These are phyloP conservation scores for Arctostaphylos glauca DNA, from an alignment of 148 eudicot species.

Conservation along the genomic window DNA sequence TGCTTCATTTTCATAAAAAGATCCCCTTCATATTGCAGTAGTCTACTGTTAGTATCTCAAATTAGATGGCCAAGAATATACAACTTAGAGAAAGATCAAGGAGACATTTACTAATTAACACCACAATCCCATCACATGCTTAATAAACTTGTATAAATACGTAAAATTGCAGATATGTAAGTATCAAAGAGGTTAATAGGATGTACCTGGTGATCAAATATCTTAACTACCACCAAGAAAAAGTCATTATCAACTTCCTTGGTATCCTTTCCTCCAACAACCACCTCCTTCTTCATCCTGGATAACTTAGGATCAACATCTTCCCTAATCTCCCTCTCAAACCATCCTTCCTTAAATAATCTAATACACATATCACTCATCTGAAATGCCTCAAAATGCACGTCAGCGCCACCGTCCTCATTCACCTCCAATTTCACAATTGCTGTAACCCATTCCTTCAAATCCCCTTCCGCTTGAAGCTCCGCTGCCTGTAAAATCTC, in stretches of 20 bases:
- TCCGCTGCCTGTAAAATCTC: constrained; percentile 88
- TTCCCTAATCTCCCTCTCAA: constrained; percentile 46
- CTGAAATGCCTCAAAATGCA: constrained; percentile 97
- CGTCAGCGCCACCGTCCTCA: constrained; percentile 82
- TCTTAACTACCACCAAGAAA: constrained; percentile 92
- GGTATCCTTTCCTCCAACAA: constrained; percentile 90
- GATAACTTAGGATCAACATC: constrained; percentile 78
- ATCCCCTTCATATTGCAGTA: not conserved
- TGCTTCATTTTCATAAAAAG: not conserved
- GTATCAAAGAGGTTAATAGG: not conserved
- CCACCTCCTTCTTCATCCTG: constrained; percentile 87
- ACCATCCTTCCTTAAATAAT: constrained; percentile 91
- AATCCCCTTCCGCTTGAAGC: constrained; percentile 68
- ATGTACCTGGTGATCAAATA: constrained; percentile 85
- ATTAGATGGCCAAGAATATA: not conserved
- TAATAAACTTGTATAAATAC: not conserved
- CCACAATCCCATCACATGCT: constrained; percentile 12
- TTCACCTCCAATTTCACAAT: constrained; percentile 88
- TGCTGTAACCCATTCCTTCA: constrained; percentile 98
- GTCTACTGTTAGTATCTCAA: not conserved
- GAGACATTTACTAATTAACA: not conserved
- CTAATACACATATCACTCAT: constrained; percentile 96
- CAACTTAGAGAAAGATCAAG: not conserved
- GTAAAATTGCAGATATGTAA: not conserved
- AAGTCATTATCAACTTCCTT: constrained; percentile 92